Base-by-base conservation (phyloP, 345 rosid genomes). In the Cardiospermum halicacabum region DNA sequence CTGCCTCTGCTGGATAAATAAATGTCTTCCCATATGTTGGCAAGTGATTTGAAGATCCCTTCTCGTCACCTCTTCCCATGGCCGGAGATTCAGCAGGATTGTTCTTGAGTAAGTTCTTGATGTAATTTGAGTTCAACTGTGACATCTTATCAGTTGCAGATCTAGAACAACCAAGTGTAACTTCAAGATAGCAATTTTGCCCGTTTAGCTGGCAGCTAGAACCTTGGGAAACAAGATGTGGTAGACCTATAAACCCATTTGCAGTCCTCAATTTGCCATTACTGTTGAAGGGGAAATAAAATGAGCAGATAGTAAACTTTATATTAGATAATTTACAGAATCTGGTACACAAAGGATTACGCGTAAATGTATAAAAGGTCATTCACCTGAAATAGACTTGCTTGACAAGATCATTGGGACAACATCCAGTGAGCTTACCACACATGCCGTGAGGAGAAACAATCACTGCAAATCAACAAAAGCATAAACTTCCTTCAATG, bases 371-470 rank as follows among this genome's bases (percentile, higher is more conserved):
- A 16, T 53, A 16, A 40, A 55, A 28, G n/a, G 58, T 37, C 26
- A 30, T 34, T 67, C 67, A 91, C 99, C 95, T 77, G 67, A 83
- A 76, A 70, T 89, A 94, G 4, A 89, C 91, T 86, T 94, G 91
- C 85, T 91, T 86, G 79, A 94, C 91, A 73, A 94, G 93, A 77
- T 94, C 96, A 62, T 77, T 82, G 24, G 99, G 91, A 81, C 96
- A 87, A 70, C 80, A 83, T 70, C 97, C 97, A 57, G 91, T 85
- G 40, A 94, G 95, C 78, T 84, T 82, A 36, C 99, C 99, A 34
- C 91, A 82, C 88, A 89, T 89, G 53, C 99, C 99, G 83, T 94
- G 92, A 65, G 99, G 99, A 76, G 97, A 87, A 74, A 86, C 91
- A 74, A 94, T 84, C 69, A 89, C 97, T 94, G 86, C 71, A 62